These are phyloP conservation scores for Aspergillus pseudotamarii DNA, from an alignment of 2,329 filamentous ascomycete species.

Conservation along the genomic window DNA sequence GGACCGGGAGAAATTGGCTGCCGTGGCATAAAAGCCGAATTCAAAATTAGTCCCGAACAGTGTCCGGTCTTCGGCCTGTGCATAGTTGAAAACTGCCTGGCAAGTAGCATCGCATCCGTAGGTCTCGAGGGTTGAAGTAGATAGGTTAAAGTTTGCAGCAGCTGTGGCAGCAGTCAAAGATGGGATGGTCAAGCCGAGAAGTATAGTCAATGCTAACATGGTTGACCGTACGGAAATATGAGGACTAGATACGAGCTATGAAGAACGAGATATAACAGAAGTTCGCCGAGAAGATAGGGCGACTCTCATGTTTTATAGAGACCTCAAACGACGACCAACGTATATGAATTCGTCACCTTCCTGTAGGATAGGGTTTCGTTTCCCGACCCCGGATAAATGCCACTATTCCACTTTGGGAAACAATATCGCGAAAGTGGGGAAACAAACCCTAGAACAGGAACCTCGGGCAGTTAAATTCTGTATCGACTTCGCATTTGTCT, in stretches of 20 bases:
- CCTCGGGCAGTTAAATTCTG: background rate
- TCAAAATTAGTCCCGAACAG: slow-evolving; percentile 10
- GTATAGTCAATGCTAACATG: background rate
- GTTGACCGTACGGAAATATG: background rate
- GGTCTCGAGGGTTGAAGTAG: background rate
- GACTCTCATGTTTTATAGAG: background rate
- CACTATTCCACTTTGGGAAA: background rate
- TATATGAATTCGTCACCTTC: background rate
- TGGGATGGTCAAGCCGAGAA: background rate
- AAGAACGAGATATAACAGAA: background rate
- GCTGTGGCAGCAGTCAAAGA: background rate
- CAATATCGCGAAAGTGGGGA: background rate
- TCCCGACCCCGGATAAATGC: background rate
- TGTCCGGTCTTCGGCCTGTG: slow-evolving; percentile 14
- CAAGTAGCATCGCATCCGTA: background rate
- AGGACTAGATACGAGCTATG: background rate
- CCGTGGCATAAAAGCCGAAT: slow-evolving; percentile 14
- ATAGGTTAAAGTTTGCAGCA: background rate
- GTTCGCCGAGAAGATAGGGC: background rate
- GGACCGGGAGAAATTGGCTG: slow-evolving; percentile 11
- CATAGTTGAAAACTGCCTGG: background rate
- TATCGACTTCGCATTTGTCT: background rate
- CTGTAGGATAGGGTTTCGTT: background rate
- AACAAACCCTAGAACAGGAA: background rate
- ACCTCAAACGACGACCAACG: no score